Conservation (phyloP, 169 alveolate genomes). For the Eimeria necatrix region DNA sequence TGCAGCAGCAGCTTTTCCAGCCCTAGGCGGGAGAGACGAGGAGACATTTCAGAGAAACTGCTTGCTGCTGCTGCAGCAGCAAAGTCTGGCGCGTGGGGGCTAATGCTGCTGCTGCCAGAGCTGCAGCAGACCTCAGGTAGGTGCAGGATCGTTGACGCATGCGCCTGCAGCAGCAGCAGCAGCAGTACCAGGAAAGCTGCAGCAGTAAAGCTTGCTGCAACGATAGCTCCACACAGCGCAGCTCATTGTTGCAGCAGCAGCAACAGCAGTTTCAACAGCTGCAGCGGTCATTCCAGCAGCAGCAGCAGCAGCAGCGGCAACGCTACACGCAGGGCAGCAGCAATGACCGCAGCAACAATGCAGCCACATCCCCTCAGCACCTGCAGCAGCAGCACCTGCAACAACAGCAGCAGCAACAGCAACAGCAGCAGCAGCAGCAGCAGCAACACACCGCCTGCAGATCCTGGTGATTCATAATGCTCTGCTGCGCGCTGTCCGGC, state of each 20-base stretch:
- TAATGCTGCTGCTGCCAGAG: conserved; percentile 67
- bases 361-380: no score
- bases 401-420: neutral
- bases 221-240: no score
- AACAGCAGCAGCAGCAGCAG: conserved; percentile 29
- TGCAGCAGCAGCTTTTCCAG: conserved; percentile 46
- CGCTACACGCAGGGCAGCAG: neutral
- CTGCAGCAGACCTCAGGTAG: conserved; percentile 62
- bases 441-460: conserved; percentile 10
- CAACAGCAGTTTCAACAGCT: neutral
- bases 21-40: conserved; percentile 43
- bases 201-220: neutral
- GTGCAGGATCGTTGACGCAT: conserved; percentile 1
- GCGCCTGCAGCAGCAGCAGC: conserved; percentile 67
- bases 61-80: conserved; percentile 71
- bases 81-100: conserved; percentile 64
- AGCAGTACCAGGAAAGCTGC: neutral
- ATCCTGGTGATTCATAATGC: conserved; percentile 41
- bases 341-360: neutral
- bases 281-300: neutral
- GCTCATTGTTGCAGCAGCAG: neutral
- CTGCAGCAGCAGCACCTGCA: neutral
- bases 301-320: neutral
- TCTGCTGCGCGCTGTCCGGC: conserved; percentile 51
- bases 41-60: conserved; percentile 57